Base-by-base conservation (phyloP, 169 alveolate species). In the Cyclospora cayetanensis region DNA sequence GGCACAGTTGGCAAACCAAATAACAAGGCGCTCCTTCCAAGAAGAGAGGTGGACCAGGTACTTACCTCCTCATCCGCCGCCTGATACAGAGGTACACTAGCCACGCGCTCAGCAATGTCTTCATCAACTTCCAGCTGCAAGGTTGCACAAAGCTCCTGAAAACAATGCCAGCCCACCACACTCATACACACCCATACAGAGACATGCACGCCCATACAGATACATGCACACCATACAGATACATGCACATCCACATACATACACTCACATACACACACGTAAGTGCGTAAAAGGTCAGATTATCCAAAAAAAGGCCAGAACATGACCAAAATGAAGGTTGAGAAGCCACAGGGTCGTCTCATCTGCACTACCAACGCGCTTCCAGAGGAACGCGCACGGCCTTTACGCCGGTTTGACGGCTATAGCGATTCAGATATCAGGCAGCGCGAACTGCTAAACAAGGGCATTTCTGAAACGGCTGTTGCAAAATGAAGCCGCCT, bases 41-140 rank as follows among this genome's bases (percentile, higher is more conserved):
- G 15, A 12, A 34, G 37, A 63, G 9, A 39, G 74, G 37, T 4
- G 22, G 15, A 15, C 18, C 22, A 25, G 15, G 35, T 43, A 25
- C 39, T 12, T 79, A 79, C 89, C 89, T 79, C 89, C 52, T 12
- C 89, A 7, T 31, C 53, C 2, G 72, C 46, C 37, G 35, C 25
- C 72, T 79, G 89, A 39, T 52, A 31, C 37, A 43, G 74, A n/a
- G 89, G 15, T 9, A 12, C 74, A 29, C 52, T 52, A 1, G 25
- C 35, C 11, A 34, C 89, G 31, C 27, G 72, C 34, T 79, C 74
- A 34, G 72, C 46, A 50, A 79, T 39, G 72, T 79, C 89, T 34
- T 79, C 89, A 39, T 79, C 89, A 46, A 79, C 89, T 2, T 29
- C 55, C 52, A 79, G 89, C 74, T 79, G n/a, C 53, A 79, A 34